A percentile compares a stretch with the other conserved stretches of the same genome.
Evolutionary conservation across 164 flowering plant species (phyloP).

Genomic region (Tetrastigma voinierianum): DNA sequence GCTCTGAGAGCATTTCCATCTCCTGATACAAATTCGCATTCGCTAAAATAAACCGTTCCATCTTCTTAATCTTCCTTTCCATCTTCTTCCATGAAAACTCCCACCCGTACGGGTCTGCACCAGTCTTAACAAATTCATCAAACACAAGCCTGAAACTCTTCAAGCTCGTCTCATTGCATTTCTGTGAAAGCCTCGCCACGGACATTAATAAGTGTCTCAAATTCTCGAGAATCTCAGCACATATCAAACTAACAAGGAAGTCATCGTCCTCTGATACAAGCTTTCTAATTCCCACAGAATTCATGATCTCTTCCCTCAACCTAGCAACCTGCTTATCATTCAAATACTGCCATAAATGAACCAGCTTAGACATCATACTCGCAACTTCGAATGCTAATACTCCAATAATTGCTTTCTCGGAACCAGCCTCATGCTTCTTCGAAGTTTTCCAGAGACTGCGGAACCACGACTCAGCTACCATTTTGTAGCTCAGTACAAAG

Average conservation of each 20-base stretch:
- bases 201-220: conserved; percentile 50
- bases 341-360: conserved; percentile 71
- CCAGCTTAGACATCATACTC: conserved; percentile 80
- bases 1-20: conserved; percentile 74
- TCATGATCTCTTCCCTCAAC: conserved; percentile 57
- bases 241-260: conserved; percentile 42
- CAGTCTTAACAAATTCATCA: conserved; percentile 40
- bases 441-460: conserved; percentile 52
- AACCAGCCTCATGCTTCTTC: conserved; percentile 26
- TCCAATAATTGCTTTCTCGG: conserved; percentile 53
- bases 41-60: conserved; percentile 56
- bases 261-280: conserved; percentile 82
- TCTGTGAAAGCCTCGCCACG: conserved; percentile 64
- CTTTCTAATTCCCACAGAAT: conserved; percentile 64
- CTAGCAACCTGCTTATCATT: conserved; percentile 57
- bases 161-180: conserved; percentile 55
- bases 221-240: conserved; percentile 63
- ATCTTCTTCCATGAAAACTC: conserved; percentile 66
- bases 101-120: conserved; percentile 54
- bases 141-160: conserved; percentile 64
- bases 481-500: conserved; percentile 21
- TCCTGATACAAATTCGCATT: conserved; percentile 75
- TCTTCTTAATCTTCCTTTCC: conserved; percentile 80
- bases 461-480: conserved; percentile 82
- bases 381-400: conserved; percentile 86